phyloP scores from a whole-genome alignment of 495 filamentous ascomycete species.

The Terfezia boudieri region DNA sequence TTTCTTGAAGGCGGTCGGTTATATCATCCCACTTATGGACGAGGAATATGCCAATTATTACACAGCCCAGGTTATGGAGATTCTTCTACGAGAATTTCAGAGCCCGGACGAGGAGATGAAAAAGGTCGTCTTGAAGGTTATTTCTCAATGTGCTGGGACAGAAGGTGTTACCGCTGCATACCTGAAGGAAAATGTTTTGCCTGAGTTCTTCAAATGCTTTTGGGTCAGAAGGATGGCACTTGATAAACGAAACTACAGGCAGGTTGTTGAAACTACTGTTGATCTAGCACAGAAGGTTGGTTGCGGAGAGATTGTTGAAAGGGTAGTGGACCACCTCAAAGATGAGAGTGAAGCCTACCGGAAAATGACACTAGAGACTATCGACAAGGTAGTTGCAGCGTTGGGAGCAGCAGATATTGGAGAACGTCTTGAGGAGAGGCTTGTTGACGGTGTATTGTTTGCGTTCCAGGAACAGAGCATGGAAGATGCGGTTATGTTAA shows the following conservation, averaged over 20 bases:
- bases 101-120: constrained; percentile 99
- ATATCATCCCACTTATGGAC: constrained; percentile 98
- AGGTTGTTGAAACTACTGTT: constrained; percentile 95
- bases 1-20: constrained; percentile 93
- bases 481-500: constrained; percentile 86
- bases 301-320: constrained; percentile 79
- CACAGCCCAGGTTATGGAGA: constrained; percentile 96
- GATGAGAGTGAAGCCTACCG: constrained; percentile 96
- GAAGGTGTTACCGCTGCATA: constrained; percentile 88
- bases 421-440: constrained; percentile 69
- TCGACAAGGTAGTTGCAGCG: constrained; percentile 84
- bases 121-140: constrained; percentile 91
- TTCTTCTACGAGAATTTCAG: constrained; percentile 82
- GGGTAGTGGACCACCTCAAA: constrained; percentile 84
- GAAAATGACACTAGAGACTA: constrained; percentile 96
- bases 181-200: constrained; percentile 80
- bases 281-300: constrained; percentile 95
- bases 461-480: constrained; percentile 98
- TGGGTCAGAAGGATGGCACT: constrained; percentile 95
- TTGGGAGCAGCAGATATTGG: constrained; percentile 86
- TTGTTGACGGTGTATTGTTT: constrained; percentile 91
- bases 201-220: constrained; percentile 97
- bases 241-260: constrained; percentile 88
- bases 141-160: constrained; percentile 89
- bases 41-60: constrained; percentile 99